Conservation (phyloP, 1,139 yeast species). For the Schwanniomyces etchellsii region DNA sequence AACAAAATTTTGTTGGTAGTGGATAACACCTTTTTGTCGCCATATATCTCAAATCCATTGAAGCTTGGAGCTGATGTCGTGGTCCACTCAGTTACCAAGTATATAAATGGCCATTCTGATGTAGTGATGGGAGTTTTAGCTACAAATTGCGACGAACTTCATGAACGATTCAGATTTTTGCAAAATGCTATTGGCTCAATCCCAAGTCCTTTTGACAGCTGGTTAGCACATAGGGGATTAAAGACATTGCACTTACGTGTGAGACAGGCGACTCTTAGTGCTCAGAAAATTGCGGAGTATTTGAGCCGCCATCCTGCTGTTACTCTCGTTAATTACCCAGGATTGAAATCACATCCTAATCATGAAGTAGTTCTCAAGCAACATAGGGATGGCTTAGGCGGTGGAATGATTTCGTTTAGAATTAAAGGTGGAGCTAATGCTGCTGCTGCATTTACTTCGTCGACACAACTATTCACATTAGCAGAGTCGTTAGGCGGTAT, state of each 20-base stretch:
- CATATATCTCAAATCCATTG: conserved; percentile 85
- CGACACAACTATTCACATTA: conserved; percentile 72
- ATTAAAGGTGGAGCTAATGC: conserved; percentile 76
- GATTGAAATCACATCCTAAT: conserved; percentile 61
- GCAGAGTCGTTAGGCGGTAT: conserved; percentile 92
- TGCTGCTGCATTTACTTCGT: conserved; percentile 68
- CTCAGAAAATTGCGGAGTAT: conserved; percentile 67
- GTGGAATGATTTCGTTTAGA: conserved; percentile 90
- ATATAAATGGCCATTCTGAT: conserved; percentile 90
- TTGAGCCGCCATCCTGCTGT: conserved; percentile 50
- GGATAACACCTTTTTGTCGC: conserved; percentile 92
- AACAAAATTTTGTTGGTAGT: conserved; percentile 61
- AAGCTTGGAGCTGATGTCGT: conserved; percentile 81
- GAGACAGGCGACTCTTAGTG: conserved; percentile 61
- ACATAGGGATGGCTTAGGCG: conserved; percentile 83
- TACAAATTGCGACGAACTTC: conserved; percentile 56
- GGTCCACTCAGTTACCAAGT: conserved; percentile 85
- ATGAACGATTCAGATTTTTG: conserved; percentile 64
- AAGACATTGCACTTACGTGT: conserved; percentile 83
- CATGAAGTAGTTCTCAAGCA: conserved; percentile 62
- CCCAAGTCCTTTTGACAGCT: conserved; percentile 86
- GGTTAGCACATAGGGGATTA: conserved; percentile 92
- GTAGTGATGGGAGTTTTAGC: conserved; percentile 86
- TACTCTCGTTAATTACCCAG: conserved; percentile 75
- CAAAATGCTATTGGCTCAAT: conserved; percentile 88